These are phyloP conservation scores for Pleurotus pulmonarius DNA, from an alignment of 768 basidiomycete genomes.

Conservation along the genomic window DNA sequence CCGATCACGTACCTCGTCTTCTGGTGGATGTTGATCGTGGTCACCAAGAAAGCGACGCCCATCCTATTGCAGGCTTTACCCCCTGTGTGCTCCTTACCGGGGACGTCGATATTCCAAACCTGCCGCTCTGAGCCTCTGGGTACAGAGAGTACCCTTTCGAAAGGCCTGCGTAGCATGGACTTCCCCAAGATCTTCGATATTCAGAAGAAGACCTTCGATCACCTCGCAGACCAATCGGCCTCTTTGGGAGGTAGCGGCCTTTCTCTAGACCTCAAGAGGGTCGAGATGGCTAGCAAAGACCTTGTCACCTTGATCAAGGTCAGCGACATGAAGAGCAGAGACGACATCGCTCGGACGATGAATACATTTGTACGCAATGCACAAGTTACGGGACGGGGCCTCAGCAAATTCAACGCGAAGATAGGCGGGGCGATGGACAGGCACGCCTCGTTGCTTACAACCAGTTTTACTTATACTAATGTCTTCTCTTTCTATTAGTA, in stretches of 20 bases:
- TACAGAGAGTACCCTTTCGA: constrained; percentile 2
- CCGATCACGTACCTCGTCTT: constrained; percentile 55
- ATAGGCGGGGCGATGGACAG: constrained; percentile 71
- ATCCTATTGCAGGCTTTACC: constrained; percentile 39
- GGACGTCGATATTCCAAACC: constrained; percentile 42
- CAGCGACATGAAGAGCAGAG: constrained; percentile 59
- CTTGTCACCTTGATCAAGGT: constrained; percentile 57
- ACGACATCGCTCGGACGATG: constrained; percentile 51
- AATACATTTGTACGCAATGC: constrained; percentile 57
- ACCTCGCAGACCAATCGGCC: constrained; percentile 55
- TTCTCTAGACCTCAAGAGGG: constrained; percentile 67
- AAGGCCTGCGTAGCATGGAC: constrained; percentile 45
- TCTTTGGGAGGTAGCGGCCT: constrained; percentile 47
- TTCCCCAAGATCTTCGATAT: constrained; percentile 58
- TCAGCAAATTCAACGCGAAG: constrained; percentile 62
- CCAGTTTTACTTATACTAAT: background rate
- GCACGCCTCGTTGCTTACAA: constrained; percentile 31
- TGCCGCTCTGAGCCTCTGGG: constrained; percentile 29
- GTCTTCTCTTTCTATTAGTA: constrained; percentile 31
- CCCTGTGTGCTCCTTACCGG: constrained; percentile 62
- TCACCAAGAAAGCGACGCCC: constrained; percentile 31
- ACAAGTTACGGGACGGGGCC: constrained; percentile 50
- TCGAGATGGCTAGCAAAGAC: constrained; percentile 74
- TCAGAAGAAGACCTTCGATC: constrained; percentile 59
- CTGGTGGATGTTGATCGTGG: constrained; percentile 44